Evolutionary conservation across 371 early-diverging fungal species (phyloP).

Genomic region (Choanephora cucurbitarum): DNA sequence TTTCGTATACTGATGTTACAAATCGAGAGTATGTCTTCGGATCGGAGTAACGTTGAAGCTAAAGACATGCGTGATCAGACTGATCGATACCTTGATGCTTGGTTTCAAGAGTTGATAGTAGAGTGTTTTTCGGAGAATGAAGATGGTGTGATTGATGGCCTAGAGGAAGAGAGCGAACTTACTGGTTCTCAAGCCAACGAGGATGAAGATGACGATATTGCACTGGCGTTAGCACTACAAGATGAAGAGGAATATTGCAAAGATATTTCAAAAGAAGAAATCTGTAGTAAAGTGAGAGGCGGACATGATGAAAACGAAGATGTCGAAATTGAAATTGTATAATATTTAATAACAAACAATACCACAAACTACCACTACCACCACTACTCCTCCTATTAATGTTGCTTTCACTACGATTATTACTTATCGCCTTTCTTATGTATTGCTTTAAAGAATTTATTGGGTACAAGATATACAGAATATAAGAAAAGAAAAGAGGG

Average conservation of each 20-base stretch:
- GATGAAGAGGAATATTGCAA: slow-evolving; percentile 24
- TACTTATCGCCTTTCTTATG: no score
- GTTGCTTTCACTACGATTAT: no score
- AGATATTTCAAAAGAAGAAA: slow-evolving; percentile 14
- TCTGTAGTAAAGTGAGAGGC: slow-evolving; percentile 13
- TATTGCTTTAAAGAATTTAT: no score
- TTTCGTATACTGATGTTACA: slow-evolving; percentile 41
- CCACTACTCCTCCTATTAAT: no score
- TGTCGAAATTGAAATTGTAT: slow-evolving; percentile 19
- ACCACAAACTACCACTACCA: no score
- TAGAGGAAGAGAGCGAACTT: slow-evolving; percentile 19
- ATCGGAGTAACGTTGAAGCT: slow-evolving; percentile 37
- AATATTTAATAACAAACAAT: no score
- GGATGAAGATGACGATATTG: slow-evolving; percentile 33
- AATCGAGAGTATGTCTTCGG: slow-evolving; percentile 40
- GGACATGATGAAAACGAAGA: slow-evolving; percentile 16
- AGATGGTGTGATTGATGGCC: slow-evolving; percentile 36
- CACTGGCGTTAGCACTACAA: slow-evolving; percentile 22
- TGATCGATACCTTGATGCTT: slow-evolving; percentile 42
- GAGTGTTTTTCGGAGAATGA: slow-evolving; percentile 24
- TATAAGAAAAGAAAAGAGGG: no score
- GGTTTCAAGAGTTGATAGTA: slow-evolving; percentile 46
- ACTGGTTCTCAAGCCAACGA: slow-evolving; percentile 27
- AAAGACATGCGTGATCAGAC: slow-evolving; percentile 37
- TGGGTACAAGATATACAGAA: no score